Evolutionary conservation across 257 asterid species (phyloP), one percentile per base, ranked within the genome.

Genomic region (Solanum peruvianum): DNA sequence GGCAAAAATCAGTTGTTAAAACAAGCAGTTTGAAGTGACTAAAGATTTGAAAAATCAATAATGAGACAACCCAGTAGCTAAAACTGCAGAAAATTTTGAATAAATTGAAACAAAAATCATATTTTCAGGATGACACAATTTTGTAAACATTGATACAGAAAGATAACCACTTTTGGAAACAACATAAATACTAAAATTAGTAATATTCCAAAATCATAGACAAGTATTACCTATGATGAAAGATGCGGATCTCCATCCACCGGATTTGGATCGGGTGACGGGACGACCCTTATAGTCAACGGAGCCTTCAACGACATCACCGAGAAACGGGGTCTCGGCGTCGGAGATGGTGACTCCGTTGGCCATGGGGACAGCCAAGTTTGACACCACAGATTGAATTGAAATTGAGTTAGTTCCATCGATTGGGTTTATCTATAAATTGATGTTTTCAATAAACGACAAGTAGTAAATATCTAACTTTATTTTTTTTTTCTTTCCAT

Each of bases 161-260:
- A 75, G 56, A 41, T n/a, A n/a, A 9, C 58, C 13, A 13, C 8
- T 78, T 78, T 44, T 39, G 31, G 27, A 27, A 60, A 44, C 5
- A 5, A 77, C 39, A 14, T 35, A 44, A 29, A 25, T 42, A 4
- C 23, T 44, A 45, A 77, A 45, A 44, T 45, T 44, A 78, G 8
- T 25, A 9, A 9, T 29, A 47, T 27, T 27, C 20, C 5, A 47
- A 80, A 80, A 47, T 47, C 18, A 80, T 23, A 1, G 31, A 49
- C 35, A 44, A 41, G 23, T 15, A 12, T 41, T 84, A 90, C 92
- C 91, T 76, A 90, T 90, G 80, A 90, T 89, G 86, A 90, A 88
- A 69, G 86, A 75, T 73, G 91, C 92, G 10, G 92, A 90, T 87
- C 87, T 89, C 92, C 92, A 90, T 4, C 89, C 82, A 14, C 92